phyloP scores from a whole-genome alignment of 106 monocot species.

The Agapanthus africanus region DNA sequence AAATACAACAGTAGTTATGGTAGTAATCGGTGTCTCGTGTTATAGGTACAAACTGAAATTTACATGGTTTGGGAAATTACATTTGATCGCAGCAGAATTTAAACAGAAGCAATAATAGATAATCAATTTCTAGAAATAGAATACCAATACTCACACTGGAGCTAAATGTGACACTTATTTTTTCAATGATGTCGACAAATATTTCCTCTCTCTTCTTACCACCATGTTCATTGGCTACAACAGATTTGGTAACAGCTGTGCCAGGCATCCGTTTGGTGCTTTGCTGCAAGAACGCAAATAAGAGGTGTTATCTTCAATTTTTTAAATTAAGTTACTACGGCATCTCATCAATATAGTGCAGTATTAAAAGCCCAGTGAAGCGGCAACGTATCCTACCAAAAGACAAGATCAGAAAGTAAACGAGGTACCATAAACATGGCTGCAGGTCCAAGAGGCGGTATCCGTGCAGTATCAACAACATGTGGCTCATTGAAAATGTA shows the following conservation, averaged over 20 bases:
- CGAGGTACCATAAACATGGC: slow-evolving; percentile 91
- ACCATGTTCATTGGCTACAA: slow-evolving; percentile 90
- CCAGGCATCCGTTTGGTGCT: slow-evolving; percentile 90
- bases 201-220: slow-evolving; percentile 96
- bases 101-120: not conserved
- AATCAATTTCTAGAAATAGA: not conserved
- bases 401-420: not conserved
- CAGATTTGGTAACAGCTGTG: slow-evolving; percentile 98
- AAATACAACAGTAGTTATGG: not conserved
- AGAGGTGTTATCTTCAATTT: no score
- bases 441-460: slow-evolving; percentile 90
- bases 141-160: slow-evolving; percentile 75
- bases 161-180: slow-evolving; percentile 98
- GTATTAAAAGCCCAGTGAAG: not conserved
- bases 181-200: slow-evolving; percentile 97
- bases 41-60: not conserved
- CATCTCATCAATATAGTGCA: no score
- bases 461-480: slow-evolving; percentile 61
- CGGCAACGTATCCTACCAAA: not conserved
- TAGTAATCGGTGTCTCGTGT: not conserved
- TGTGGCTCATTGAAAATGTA: slow-evolving; percentile 98
- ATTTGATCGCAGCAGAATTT: not conserved
- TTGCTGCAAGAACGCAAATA: slow-evolving; percentile 51
- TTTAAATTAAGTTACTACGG: no score
- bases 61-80: not conserved